These are phyloP conservation scores for Barnettozyma sp. DNA, from an alignment of 805 yeast genomes.

Conservation along the genomic window DNA sequence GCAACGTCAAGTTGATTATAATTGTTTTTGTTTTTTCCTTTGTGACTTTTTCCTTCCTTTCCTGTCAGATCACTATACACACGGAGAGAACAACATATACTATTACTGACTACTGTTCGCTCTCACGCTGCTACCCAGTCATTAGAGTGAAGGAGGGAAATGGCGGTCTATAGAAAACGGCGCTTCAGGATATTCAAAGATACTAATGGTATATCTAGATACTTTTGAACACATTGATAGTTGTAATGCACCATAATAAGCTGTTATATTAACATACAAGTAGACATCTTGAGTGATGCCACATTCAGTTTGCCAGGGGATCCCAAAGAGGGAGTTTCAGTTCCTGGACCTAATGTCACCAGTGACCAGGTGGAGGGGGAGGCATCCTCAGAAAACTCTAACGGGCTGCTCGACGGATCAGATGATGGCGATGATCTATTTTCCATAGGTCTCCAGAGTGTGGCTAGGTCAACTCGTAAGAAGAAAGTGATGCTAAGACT, in stretches of 20 bases:
- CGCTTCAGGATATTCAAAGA: slow-evolving; percentile 22
- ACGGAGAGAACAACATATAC: too few species aligned
- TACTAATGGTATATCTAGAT: slow-evolving; percentile 12
- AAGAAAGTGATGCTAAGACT: slow-evolving; percentile 2
- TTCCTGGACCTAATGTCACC: too few species aligned
- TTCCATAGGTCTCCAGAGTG: slow-evolving; percentile 10
- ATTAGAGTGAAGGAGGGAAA: too few species aligned
- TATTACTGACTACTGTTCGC: too few species aligned
- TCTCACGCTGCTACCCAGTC: too few species aligned
- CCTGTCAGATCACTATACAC: not conserved
- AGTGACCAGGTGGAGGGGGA: not conserved
- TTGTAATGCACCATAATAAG: too few species aligned
- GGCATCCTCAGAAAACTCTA: not conserved
- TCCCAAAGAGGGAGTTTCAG: not conserved
- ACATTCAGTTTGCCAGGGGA: slow-evolving; percentile 11
- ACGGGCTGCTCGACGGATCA: slow-evolving; percentile 4
- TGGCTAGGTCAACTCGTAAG: slow-evolving; percentile 11
- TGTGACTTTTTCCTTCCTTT: not conserved
- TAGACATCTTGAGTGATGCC: slow-evolving; percentile 10
- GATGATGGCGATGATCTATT: slow-evolving; percentile 12
- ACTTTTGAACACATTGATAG: not conserved
- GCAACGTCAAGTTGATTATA: too few species aligned
- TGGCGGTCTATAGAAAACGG: slow-evolving; percentile 18
- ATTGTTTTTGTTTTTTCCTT: not conserved
- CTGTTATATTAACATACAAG: too few species aligned